Evolutionary conservation across 805 yeast genomes (phyloP).

Genomic region (Brettanomyces custersianus): DNA sequence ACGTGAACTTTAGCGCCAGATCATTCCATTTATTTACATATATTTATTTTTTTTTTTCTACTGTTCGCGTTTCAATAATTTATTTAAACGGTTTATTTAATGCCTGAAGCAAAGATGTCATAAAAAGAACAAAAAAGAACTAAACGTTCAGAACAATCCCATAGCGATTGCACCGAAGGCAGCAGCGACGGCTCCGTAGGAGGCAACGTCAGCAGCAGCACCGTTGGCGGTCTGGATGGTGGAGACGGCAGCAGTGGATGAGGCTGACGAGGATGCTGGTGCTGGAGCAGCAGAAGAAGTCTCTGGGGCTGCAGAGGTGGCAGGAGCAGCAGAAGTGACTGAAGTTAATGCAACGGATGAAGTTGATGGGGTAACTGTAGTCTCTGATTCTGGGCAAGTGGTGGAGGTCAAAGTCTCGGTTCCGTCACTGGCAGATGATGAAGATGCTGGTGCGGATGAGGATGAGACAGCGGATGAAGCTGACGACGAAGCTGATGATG

Average conservation of each 20-base stretch:
- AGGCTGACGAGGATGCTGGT: constrained; percentile 10
- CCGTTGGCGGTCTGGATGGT: constrained; percentile 5
- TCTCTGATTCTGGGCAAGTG: constrained; percentile 5
- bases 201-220: constrained; percentile 20
- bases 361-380: constrained; percentile 1
- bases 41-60: too few relatives aligned
- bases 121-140: too few relatives aligned
- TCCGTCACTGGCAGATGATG: constrained; percentile 15
- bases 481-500: constrained; percentile 24
- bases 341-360: constrained; percentile 5
- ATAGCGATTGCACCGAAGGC: constrained; percentile 13
- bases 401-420: constrained; percentile 11
- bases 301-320: constrained; percentile 20
- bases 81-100: too few relatives aligned
- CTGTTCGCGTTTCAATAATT: too few relatives aligned
- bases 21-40: too few relatives aligned
- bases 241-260: constrained; percentile 6
- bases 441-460: constrained; percentile 20
- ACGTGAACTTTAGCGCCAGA: too few relatives aligned
- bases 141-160: constrained; percentile 12
- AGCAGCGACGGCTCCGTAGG: constrained; percentile 14
- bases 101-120: too few relatives aligned
- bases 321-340: constrained; percentile 9
- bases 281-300: constrained; percentile 10
- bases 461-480: constrained; percentile 21